Evolutionary conservation across 2,329 filamentous ascomycete genomes (phyloP).

Genomic region (Fusarium sp.): DNA sequence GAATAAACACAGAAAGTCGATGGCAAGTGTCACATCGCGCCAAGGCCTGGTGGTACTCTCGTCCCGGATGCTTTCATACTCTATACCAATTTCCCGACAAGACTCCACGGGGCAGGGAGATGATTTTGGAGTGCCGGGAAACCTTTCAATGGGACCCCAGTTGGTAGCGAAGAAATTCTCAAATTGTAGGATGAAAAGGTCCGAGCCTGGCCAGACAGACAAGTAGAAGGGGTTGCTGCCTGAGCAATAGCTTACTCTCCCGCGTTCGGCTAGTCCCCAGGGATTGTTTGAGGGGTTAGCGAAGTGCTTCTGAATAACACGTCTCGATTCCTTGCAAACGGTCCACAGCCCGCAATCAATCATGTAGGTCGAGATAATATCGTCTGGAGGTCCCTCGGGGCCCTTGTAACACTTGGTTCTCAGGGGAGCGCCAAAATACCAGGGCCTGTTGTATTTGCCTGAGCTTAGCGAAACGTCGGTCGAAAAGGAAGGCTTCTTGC

Average conservation of each 20-base stretch:
- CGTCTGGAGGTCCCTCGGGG: too few species aligned
- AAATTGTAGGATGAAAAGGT: background rate
- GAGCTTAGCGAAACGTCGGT: too few species aligned
- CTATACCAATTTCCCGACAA: background rate
- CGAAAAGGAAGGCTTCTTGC: accelerated
- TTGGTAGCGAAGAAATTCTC: background rate
- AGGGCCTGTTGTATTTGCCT: background rate
- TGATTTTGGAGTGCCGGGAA: background rate
- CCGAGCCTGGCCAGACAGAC: background rate
- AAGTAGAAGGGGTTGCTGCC: background rate
- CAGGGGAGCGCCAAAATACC: background rate
- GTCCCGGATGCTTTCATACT: background rate
- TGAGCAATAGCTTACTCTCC: background rate
- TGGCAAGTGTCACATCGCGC: background rate
- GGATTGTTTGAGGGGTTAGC: background rate
- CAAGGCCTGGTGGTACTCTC: accelerated
- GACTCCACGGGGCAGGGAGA: background rate
- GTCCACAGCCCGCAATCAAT: background rate
- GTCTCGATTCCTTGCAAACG: background rate
- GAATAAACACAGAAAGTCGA: background rate
- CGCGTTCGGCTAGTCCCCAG: background rate
- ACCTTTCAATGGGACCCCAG: background rate
- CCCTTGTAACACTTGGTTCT: too few species aligned
- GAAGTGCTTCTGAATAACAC: background rate
- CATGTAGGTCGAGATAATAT: background rate